Evolutionary conservation across 768 basidiomycete genomes (phyloP).

Genomic region (Xanthoconium stramineum): DNA sequence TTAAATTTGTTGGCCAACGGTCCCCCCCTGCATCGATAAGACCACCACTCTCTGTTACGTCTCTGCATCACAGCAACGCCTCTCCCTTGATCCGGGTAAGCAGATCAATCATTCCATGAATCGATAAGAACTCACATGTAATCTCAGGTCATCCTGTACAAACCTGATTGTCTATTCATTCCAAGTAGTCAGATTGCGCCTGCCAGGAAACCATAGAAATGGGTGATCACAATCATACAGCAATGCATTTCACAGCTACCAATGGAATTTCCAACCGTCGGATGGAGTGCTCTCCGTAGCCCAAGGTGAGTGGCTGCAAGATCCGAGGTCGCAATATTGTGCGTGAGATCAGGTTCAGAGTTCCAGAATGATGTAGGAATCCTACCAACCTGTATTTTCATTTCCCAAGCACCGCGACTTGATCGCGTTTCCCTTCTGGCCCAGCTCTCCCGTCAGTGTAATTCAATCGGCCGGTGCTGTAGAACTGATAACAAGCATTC

Average conservation of each 20-base stretch:
- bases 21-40: not conserved
- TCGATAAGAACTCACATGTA: not conserved
- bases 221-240: not conserved
- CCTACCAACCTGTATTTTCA: slow-evolving; percentile 4
- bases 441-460: not conserved
- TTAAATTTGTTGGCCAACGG: not conserved
- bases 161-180: not conserved
- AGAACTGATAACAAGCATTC: not conserved
- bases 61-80: not conserved
- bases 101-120: not conserved
- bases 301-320: not conserved
- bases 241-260: not conserved
- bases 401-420: too few species aligned
- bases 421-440: not conserved
- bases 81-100: not conserved
- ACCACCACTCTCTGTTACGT: not conserved
- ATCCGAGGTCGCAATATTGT: not conserved
- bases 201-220: not conserved
- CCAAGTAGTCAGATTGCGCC: not conserved
- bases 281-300: not conserved
- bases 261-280: not conserved
- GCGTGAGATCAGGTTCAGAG: not conserved
- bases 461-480: not conserved
- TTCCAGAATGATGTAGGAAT: not conserved
- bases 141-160: not conserved